Conservation (phyloP, 306 rosid genomes). For the peach (Prunus persica) region DNA sequence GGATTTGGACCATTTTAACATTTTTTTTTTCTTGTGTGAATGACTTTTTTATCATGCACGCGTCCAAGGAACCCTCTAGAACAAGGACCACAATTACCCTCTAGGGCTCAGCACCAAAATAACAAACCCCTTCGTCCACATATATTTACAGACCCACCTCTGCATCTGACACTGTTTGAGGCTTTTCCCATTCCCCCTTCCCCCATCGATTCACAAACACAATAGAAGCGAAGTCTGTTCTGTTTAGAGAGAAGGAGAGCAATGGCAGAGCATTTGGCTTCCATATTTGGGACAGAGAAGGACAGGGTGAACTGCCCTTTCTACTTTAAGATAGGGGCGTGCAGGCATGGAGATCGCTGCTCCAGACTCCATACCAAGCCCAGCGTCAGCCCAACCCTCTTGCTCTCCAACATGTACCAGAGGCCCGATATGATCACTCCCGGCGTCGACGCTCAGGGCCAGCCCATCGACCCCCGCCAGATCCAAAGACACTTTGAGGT, state of each 20-base stretch:
- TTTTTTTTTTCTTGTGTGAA: no score
- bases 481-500: conserved; percentile 65
- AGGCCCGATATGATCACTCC: conserved; percentile 75
- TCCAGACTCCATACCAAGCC: conserved; percentile 73
- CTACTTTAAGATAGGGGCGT: conserved; percentile 81
- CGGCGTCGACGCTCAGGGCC: conserved; percentile 60
- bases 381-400: conserved; percentile 59
- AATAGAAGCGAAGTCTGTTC: neutral
- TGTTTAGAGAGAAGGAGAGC: neutral
- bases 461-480: conserved; percentile 54
- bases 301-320: conserved; percentile 78
- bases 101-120: neutral
- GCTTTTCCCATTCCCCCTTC: neutral
- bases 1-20: no score
- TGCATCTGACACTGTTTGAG: neutral
- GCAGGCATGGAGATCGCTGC: conserved; percentile 73
- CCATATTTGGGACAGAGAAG: conserved; percentile 73
- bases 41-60: no score
- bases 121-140: neutral
- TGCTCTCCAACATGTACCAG: conserved; percentile 77
- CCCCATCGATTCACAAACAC: neutral
- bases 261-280: conserved; percentile 78
- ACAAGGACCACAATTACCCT: neutral
- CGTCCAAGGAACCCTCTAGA: neutral
- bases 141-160: neutral